phyloP scores from a whole-genome alignment of 257 asterid species.

The Nicotiana obtusifolia region DNA sequence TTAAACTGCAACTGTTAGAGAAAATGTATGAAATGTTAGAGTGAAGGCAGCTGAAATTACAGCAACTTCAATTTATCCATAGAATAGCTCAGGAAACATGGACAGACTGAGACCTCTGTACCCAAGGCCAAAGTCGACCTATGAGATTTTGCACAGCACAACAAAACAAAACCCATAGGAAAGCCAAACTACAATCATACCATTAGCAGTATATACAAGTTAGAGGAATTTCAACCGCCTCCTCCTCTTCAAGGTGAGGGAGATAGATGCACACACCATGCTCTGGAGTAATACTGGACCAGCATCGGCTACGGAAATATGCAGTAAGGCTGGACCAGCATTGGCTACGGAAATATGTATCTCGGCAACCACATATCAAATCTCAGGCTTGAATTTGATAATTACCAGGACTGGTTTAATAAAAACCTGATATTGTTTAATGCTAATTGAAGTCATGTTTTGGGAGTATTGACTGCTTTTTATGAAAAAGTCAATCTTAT shows the following conservation, averaged over 20 bases:
- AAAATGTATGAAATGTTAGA: slow-evolving; percentile 25
- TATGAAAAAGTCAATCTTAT: not conserved
- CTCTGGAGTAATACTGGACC: not conserved
- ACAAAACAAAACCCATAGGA: not conserved
- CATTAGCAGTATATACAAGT: not conserved
- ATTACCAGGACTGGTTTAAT: not conserved
- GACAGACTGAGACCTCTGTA: not conserved
- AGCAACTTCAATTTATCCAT: slow-evolving; percentile 4
- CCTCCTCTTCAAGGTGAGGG: slow-evolving; percentile 3
- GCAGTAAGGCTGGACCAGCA: not conserved
- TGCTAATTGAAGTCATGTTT: not conserved
- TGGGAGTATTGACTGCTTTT: not conserved
- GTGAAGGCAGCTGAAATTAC: not conserved
- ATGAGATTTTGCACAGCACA: not conserved
- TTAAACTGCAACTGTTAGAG: slow-evolving; percentile 81
- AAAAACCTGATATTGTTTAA: not conserved
- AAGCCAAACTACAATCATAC: not conserved
- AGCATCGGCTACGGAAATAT: not conserved
- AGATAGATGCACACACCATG: not conserved
- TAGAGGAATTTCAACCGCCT: not conserved
- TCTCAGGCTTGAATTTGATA: not conserved
- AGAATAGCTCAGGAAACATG: not conserved
- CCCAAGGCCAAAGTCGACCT: not conserved
- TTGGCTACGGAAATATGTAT: not conserved
- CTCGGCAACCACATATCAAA: not conserved